Percentiles rank a stretch among this genome's conserved stretches.
Conservation (phyloP, 306 rosid species). For the Cicer chorassanicum region DNA sequence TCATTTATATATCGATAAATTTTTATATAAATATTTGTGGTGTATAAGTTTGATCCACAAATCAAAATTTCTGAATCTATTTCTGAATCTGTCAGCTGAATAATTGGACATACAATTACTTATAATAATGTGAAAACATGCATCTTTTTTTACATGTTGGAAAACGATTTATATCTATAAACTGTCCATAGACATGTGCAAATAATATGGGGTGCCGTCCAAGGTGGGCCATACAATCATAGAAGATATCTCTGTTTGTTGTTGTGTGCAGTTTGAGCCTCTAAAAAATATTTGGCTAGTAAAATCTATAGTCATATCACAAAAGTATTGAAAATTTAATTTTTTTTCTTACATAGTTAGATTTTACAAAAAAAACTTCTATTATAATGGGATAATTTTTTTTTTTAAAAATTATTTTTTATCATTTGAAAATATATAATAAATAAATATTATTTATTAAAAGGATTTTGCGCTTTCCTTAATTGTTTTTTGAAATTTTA, state of each 20-base stretch:
- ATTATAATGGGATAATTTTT: too few relatives aligned
- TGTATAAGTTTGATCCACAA: too few relatives aligned
- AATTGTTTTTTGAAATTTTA: too few relatives aligned
- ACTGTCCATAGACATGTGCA: constrained; percentile 41
- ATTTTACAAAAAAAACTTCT: neutral
- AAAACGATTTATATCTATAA: constrained; percentile 2
- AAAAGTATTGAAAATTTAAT: neutral
- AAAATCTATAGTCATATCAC: neutral
- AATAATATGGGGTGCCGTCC: constrained; percentile 13
- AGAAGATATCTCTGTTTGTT: constrained; percentile 6
- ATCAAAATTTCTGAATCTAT: too few relatives aligned
- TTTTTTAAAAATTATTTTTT: too few relatives aligned
- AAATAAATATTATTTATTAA: too few relatives aligned
- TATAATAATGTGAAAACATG: neutral
- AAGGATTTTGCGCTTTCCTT: too few relatives aligned
- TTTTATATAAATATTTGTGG: too few relatives aligned
- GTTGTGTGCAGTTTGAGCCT: constrained; percentile 8
- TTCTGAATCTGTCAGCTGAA: too few relatives aligned
- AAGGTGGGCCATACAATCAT: constrained; percentile 44
- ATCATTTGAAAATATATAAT: too few relatives aligned
- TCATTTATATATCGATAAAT: too few relatives aligned
- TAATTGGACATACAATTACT: neutral
- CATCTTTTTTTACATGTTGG: neutral
- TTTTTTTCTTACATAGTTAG: neutral
- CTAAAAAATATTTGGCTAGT: neutral